Evolutionary conservation across 495 filamentous ascomycete genomes (phyloP).

Genomic region (Usnea hakonensis): DNA sequence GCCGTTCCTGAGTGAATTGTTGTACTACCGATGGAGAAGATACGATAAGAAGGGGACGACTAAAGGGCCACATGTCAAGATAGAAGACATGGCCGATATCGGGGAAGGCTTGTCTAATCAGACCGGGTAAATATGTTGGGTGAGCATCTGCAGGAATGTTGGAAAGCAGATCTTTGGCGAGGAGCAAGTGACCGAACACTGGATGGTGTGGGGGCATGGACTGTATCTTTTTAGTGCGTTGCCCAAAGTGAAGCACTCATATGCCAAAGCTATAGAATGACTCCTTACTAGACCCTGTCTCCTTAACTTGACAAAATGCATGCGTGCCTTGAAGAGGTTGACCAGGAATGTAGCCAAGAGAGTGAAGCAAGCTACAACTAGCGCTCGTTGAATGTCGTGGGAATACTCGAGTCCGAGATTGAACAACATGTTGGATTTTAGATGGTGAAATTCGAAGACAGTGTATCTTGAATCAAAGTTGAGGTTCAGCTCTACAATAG

Average conservation of each 20-base stretch:
- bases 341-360: background rate
- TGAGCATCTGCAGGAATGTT: constrained; percentile 17
- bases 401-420: background rate
- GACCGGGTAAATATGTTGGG: constrained; percentile 16
- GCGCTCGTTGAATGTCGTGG: background rate
- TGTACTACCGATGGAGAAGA: constrained; percentile 15
- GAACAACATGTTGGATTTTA: background rate
- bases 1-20: constrained; percentile 22
- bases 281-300: constrained; percentile 7
- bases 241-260: background rate
- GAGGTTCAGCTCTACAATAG: background rate
- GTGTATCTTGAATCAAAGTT: background rate
- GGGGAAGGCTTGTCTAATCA: background rate
- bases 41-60: constrained; percentile 21
- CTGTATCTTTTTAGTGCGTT: constrained; percentile 13
- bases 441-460: background rate
- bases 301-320: background rate
- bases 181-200: constrained; percentile 26
- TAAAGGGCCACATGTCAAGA: constrained; percentile 31
- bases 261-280: background rate
- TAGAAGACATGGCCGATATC: constrained; percentile 26
- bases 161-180: constrained; percentile 15
- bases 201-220: constrained; percentile 27
- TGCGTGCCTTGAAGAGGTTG: background rate
- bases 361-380: constrained; percentile 1